Conservation (phyloP, 2,329 filamentous ascomycete genomes). For the Dryadomyces quercivorus region DNA sequence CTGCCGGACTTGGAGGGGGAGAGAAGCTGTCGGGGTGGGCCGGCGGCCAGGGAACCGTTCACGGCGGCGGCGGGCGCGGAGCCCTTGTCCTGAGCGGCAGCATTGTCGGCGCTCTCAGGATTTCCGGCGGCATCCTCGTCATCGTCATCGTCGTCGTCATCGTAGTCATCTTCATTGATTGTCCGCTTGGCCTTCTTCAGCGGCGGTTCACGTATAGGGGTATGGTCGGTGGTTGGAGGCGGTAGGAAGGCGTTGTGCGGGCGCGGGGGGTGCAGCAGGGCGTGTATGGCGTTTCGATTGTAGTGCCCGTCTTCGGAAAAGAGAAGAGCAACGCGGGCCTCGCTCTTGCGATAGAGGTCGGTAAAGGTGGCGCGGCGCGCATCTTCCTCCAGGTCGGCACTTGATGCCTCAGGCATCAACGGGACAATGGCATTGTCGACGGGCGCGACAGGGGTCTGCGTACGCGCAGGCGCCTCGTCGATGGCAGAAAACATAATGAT, state of each 20-base stretch:
- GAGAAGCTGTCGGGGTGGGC: constrained; percentile 45
- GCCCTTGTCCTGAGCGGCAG: not conserved
- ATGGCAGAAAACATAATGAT: constrained; percentile 41
- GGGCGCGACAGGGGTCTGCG: constrained; percentile 30
- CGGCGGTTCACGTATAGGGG: constrained; percentile 46
- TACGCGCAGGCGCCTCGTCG: constrained; percentile 46
- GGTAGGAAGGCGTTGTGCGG: constrained; percentile 28
- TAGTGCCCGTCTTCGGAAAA: constrained; percentile 50
- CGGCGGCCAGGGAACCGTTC: constrained; percentile 16
- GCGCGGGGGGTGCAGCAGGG: constrained; percentile 29
- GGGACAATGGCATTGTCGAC: constrained; percentile 28
- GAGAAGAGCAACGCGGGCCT: constrained; percentile 65
- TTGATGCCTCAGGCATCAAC: constrained; percentile 48
- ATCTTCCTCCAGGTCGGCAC: constrained; percentile 50
- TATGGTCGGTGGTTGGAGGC: constrained; percentile 46
- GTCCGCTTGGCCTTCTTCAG: constrained; percentile 64
- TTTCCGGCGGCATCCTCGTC: constrained; percentile 53
- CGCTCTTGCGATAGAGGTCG: constrained; percentile 63
- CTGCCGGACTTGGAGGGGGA: constrained; percentile 61
- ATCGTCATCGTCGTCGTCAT: constrained; percentile 73
- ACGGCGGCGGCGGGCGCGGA: not conserved
- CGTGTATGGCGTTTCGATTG: constrained; percentile 39
- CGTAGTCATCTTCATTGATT: constrained; percentile 78
- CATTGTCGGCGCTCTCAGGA: constrained; percentile 22
- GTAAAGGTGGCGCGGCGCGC: constrained; percentile 62